phyloP scores from a whole-genome alignment of 306 rosid genomes.

The Carpinus viminea region DNA sequence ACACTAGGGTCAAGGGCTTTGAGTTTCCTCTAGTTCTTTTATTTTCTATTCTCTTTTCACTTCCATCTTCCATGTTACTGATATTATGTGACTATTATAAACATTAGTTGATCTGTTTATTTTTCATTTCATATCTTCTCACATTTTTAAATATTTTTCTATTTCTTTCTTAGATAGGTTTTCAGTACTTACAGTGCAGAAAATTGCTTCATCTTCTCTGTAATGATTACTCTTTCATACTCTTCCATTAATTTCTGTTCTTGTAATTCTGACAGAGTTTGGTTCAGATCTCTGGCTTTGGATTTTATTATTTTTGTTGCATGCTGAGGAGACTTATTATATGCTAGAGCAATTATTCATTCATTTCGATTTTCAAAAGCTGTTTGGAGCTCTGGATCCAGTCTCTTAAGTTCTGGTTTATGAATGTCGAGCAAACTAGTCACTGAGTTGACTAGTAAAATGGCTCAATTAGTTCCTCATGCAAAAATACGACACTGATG shows the following conservation, averaged over 20 bases:
- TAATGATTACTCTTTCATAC: not conserved
- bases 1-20: not conserved
- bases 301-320: not conserved
- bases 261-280: not conserved
- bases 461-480: not conserved
- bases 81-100: not conserved
- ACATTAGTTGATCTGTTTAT: not conserved
- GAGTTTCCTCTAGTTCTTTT: not conserved
- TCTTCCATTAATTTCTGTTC: not conserved
- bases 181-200: not conserved
- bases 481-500: not conserved
- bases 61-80: not conserved
- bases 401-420: not conserved
- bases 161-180: not conserved
- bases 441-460: not conserved
- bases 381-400: not conserved
- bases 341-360: not conserved
- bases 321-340: not conserved
- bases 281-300: not conserved
- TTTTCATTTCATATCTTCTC: not conserved
- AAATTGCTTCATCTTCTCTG: not conserved
- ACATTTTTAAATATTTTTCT: not conserved
- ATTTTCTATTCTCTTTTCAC: not conserved
- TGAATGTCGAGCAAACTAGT: not conserved
- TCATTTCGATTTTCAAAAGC: not conserved